These are phyloP conservation scores for Phytophthora pisi DNA, from an alignment of 352 stramenopile species.

Conservation along the genomic window DNA sequence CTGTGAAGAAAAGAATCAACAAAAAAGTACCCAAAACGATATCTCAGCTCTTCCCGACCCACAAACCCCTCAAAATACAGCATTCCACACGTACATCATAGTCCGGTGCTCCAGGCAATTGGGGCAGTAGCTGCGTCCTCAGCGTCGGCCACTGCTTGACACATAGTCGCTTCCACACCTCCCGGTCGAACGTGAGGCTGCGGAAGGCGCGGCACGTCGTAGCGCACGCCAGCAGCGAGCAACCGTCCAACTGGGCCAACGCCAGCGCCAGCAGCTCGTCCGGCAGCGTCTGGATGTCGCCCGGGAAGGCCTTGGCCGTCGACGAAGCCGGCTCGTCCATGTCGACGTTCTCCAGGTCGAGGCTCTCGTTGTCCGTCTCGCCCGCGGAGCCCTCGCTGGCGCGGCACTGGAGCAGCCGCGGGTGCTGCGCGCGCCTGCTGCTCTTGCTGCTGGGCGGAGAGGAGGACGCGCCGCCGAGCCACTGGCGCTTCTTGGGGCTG, in stretches of 20 bases:
- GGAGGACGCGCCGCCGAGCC: conserved; percentile 24
- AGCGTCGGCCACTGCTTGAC: conserved; percentile 63
- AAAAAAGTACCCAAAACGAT: conserved; percentile 7
- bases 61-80: conserved; percentile 6
- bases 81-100: conserved; percentile 67
- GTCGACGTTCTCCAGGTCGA: conserved; percentile 32
- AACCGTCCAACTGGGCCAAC: conserved; percentile 57
- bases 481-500: conserved; percentile 60
- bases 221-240: conserved; percentile 57
- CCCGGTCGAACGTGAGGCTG: conserved; percentile 53
- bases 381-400: conserved; percentile 31
- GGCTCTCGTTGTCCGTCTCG: conserved; percentile 45
- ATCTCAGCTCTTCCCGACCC: conserved; percentile 13
- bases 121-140: conserved; percentile 57
- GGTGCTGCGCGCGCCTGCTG: conserved; percentile 23
- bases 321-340: conserved; percentile 12
- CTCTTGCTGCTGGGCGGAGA: conserved; percentile 16
- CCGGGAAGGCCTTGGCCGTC: background rate
- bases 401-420: conserved; percentile 42
- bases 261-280: conserved; percentile 58
- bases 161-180: conserved; percentile 77
- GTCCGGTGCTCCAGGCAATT: conserved; percentile 72
- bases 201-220: conserved; percentile 52
- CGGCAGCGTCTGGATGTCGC: conserved; percentile 48
- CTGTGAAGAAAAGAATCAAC: conserved; percentile 27